phyloP scores from a whole-genome alignment of 345 rosid species.

The Corchorus capsularis region DNA sequence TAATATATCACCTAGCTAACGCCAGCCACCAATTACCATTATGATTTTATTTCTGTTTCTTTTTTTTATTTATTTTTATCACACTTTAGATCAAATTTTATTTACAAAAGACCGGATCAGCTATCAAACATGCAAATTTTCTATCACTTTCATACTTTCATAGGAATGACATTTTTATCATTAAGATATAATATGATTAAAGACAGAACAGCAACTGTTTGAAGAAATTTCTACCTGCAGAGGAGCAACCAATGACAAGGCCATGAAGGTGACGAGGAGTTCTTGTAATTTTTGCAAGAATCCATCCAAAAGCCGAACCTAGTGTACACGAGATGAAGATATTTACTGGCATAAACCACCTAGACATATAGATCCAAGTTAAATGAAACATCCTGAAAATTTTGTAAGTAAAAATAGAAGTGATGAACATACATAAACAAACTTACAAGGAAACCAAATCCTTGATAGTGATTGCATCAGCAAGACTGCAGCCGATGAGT shows the following conservation, averaged over 20 bases:
- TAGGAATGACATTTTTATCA: no score
- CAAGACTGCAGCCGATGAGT: constrained; percentile 30
- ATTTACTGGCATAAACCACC: constrained; percentile 63
- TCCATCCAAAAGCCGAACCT: constrained; percentile 44
- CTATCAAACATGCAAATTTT: no score
- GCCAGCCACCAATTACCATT: no score
- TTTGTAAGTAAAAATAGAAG: not conserved
- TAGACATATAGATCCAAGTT: not conserved
- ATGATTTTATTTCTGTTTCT: no score
- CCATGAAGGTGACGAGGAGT: constrained; percentile 42
- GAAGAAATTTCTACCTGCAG: constrained; percentile 36
- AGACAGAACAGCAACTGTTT: not conserved
- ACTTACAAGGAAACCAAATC: constrained; percentile 34
- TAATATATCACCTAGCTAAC: no score
- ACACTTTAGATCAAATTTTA: no score
- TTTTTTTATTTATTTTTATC: no score
- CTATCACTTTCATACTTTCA: no score
- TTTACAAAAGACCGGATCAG: no score
- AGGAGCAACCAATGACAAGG: constrained; percentile 46
- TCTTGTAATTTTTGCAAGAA: constrained; percentile 35
- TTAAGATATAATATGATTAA: no score
- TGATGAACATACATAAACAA: not conserved
- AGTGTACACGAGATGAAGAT: constrained; percentile 33
- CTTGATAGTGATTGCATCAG: constrained; percentile 34
- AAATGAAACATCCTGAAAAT: no score